Evolutionary conservation across 139 green algal species (phyloP), one percentile per base, ranked within the genome.

Genomic region (Picochlorum sp.): DNA sequence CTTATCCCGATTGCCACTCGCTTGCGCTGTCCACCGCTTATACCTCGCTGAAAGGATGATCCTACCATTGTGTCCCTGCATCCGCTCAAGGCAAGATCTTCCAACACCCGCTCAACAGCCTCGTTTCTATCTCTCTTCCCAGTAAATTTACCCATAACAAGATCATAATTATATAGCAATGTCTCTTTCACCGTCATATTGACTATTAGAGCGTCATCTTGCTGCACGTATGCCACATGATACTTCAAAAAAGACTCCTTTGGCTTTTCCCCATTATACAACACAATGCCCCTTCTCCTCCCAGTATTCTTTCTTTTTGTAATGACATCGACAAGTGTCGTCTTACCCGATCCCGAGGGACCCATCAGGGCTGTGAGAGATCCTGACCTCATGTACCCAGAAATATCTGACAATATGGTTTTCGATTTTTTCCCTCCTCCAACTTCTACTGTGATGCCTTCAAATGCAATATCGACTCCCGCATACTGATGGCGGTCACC

Each of bases 131-230:
- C 51, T 0, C 52, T 61, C 18, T 77, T 34, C 2, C 71, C 49
- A 76, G 85, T 73, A 9, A 7, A 34, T 3, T 59, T 32, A 1
- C 75, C 68, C n/a, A 76, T 69, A 75, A 91, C 89, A 41, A 95
- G 76, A 66, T 91, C 84, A 2, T 81, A 82, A 1, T 84, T 93
- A 77, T 95, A 95, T 66, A 89, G 50, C 38, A 95, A 71, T 85
- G 90, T 90, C 69, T 91, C 78, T n/a, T 56, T 83, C 74, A 49
- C 24, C 7, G 64, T 70, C 20, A 70, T 32, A 13, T 32, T 51
- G 24, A 4, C 4, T n/a, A 70, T 50, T 10, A 70, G 46, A 50
- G 64, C 41, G 50, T 70, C 66, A 50, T 45, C n/a, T 49, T 75
- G 69, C 61, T 75, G 44, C 28, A 69, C 51, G 51, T 75, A 75